These are phyloP conservation scores for Parietaria judaica DNA, from an alignment of 306 rosid genomes.

Conservation along the genomic window DNA sequence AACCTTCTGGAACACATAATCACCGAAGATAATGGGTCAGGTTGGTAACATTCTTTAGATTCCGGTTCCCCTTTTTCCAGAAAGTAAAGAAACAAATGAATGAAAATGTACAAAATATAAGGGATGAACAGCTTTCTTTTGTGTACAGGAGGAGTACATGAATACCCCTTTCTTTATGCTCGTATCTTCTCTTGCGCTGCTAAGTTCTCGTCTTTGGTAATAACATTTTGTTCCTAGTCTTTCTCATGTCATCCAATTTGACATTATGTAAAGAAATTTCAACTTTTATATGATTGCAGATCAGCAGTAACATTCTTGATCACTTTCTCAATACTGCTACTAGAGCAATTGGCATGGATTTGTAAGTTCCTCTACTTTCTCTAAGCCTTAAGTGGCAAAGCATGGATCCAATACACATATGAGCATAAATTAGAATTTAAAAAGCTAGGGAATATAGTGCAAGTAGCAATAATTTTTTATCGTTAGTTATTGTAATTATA, in stretches of 20 bases:
- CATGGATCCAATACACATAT: background rate
- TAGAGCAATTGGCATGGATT: slow-evolving; percentile 68
- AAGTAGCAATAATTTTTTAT: too few relatives aligned
- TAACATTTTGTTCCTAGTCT: slow-evolving; percentile 4
- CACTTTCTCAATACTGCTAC: slow-evolving; percentile 63
- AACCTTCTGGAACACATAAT: slow-evolving; percentile 53
- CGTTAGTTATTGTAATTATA: too few relatives aligned
- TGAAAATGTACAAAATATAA: slow-evolving; percentile 10
- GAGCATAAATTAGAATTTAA: background rate
- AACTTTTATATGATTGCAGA: slow-evolving; percentile 33
- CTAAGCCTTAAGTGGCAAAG: background rate
- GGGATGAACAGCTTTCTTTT: slow-evolving; percentile 12
- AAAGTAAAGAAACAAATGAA: background rate
- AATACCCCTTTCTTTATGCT: slow-evolving; percentile 77
- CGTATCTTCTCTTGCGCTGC: slow-evolving; percentile 72
- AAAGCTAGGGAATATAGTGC: too few relatives aligned
- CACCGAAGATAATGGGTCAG: slow-evolving; percentile 54
- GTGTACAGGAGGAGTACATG: slow-evolving; percentile 55
- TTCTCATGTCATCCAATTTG: background rate
- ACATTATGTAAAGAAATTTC: slow-evolving; percentile 7
- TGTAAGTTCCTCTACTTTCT: slow-evolving; percentile 40
- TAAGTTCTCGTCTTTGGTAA: slow-evolving; percentile 85
- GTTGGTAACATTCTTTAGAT: slow-evolving; percentile 24
- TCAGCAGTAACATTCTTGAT: slow-evolving; percentile 50
- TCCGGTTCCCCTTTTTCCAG: too few relatives aligned